A percentile compares a stretch with the other conserved stretches of the same genome.
phyloP scores from a whole-genome alignment of 345 rosid species.

The Eucalyptus sp. region DNA sequence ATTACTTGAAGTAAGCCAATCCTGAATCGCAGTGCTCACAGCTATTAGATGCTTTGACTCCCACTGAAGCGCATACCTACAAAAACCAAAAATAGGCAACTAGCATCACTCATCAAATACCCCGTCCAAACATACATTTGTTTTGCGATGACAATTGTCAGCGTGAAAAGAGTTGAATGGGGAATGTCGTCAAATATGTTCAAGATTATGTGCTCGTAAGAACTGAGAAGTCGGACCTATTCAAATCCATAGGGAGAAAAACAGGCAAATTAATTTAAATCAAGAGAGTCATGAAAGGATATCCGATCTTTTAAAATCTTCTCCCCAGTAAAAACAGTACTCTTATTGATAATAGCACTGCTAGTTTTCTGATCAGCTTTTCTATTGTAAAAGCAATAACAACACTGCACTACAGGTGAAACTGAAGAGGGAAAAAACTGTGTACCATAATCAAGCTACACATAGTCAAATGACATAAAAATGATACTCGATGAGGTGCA shows the following conservation, averaged over 20 bases:
- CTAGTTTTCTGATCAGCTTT: background rate
- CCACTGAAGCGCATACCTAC: conserved; percentile 88
- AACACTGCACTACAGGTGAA: background rate
- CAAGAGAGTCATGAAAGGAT: background rate
- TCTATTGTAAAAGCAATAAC: background rate
- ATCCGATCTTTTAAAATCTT: background rate
- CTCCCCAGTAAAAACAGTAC: background rate
- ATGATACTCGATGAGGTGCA: background rate
- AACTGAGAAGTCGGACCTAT: background rate
- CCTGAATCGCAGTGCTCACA: conserved; percentile 95
- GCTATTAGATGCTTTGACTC: conserved; percentile 82
- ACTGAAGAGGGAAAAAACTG: background rate
- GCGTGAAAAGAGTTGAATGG: background rate
- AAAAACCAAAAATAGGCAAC: background rate
- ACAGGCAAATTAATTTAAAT: background rate
- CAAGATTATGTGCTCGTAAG: background rate
- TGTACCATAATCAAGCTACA: background rate
- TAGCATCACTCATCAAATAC: background rate
- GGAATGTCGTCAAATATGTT: background rate
- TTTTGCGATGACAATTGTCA: background rate
- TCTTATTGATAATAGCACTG: background rate
- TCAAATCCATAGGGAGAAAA: background rate
- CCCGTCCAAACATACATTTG: background rate
- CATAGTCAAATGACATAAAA: background rate
- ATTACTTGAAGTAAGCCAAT: conserved; percentile 98